Conservation (phyloP, 257 asterid genomes). For the Jasminum sambac region DNA sequence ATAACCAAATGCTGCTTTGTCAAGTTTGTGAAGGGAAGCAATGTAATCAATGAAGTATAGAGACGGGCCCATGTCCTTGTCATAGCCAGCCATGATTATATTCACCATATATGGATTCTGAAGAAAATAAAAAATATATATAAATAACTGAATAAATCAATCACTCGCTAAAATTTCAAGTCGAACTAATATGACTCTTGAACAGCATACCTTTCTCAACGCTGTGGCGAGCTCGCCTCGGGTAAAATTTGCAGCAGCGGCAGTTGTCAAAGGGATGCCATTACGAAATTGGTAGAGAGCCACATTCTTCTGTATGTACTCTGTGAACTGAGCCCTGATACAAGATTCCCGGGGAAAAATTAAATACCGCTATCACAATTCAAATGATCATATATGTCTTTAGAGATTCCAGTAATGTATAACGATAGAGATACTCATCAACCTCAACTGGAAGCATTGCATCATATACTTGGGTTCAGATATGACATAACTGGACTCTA, state of each 20-base stretch:
- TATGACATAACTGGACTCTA: neutral
- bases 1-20: slow-evolving; percentile 89
- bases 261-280: slow-evolving; percentile 93
- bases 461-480: neutral
- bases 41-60: slow-evolving; percentile 79
- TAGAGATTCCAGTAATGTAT: slow-evolving; percentile 7
- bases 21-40: slow-evolving; percentile 87
- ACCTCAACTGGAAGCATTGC: neutral
- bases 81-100: slow-evolving; percentile 86
- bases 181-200: neutral
- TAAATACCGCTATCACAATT: neutral
- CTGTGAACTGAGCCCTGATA: slow-evolving; percentile 90
- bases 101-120: slow-evolving; percentile 90
- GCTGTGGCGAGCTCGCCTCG: slow-evolving; percentile 99
- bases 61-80: slow-evolving; percentile 88
- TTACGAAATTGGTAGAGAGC: slow-evolving; percentile 90
- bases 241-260: slow-evolving; percentile 94
- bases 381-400: slow-evolving; percentile 7
- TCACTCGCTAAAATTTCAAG: neutral
- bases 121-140: slow-evolving; percentile 17
- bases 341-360: slow-evolving; percentile 23
- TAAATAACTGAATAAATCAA: too few species aligned
- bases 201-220: slow-evolving; percentile 68
- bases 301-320: slow-evolving; percentile 92
- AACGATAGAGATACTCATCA: neutral